Conservation (phyloP, 768 basidiomycete genomes). For the Lactarius pseudohatsudake region DNA sequence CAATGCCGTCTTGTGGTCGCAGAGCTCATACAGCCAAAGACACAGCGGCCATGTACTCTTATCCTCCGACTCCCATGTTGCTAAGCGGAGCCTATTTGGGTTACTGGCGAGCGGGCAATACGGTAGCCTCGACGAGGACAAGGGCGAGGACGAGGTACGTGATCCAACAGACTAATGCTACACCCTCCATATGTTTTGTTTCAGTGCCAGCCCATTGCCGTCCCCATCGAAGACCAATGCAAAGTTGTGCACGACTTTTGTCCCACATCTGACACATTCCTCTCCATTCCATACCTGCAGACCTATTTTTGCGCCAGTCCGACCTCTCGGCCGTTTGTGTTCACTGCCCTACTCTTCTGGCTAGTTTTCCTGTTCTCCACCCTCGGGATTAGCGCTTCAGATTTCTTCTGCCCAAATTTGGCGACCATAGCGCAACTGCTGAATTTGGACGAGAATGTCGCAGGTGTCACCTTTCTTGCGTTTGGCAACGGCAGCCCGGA, state of each 20-base stretch:
- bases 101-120: slow-evolving; percentile 11
- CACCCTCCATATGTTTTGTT: slow-evolving; percentile 8
- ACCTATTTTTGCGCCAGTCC: slow-evolving; percentile 67
- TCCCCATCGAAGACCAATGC: slow-evolving; percentile 60
- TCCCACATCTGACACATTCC: slow-evolving; percentile 57
- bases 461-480: slow-evolving; percentile 95
- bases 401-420: slow-evolving; percentile 97
- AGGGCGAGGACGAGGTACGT: slow-evolving; percentile 21
- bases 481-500: slow-evolving; percentile 98
- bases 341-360: slow-evolving; percentile 70
- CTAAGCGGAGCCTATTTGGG: slow-evolving; percentile 16
- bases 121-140: neutral
- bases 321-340: slow-evolving; percentile 56
- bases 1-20: slow-evolving; percentile 67
- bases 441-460: slow-evolving; percentile 88
- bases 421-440: slow-evolving; percentile 84
- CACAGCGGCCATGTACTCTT: slow-evolving; percentile 16
- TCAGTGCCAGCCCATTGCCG: slow-evolving; percentile 66
- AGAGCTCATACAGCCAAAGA: slow-evolving; percentile 34
- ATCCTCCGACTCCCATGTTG: neutral
- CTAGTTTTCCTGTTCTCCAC: slow-evolving; percentile 92
- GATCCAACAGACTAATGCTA: slow-evolving; percentile 7
- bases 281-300: slow-evolving; percentile 67
- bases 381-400: slow-evolving; percentile 91
- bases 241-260: slow-evolving; percentile 60